Base-by-base conservation (phyloP, 441 rosid genomes). In the Gossypium lobatum region DNA sequence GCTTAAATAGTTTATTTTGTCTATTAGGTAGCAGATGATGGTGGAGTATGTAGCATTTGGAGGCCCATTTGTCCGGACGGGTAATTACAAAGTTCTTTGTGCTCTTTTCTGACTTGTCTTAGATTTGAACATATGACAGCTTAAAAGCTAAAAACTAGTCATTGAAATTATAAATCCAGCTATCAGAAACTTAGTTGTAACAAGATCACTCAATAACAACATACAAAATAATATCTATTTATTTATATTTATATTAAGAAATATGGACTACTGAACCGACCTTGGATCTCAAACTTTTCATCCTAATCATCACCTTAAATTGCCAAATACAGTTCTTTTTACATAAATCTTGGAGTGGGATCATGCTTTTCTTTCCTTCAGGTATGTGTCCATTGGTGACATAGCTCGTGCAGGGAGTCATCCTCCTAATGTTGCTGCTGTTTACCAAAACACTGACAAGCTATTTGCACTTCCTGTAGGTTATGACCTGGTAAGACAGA, bases 381-480 rank as follows among this genome's bases (percentile, higher is more conserved):
- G 98, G 83, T 93, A 88, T 76, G 85, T 96, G 70, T 88, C 93
- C 21, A 80, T 95, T 17, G 98, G 98, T 57, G 98, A 96, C 81
- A 84, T 96, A 77, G 99, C 97, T 77, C 92, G 73, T 77, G 84
- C 88, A 70, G 97, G 99, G 73, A 76, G 71, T 79, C 97, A 96
- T 83, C 88, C 95, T 76, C 98, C 99, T 54, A 88, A 86, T 77
- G 96, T 90, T 66, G 94, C 97, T 71, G 99, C 99, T 76, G 87
- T 89, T 76, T 95, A 95, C 84, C 85, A 72, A 64, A 83, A 88
- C 58, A 65, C 18, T 28, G 83, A 83, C 34, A 59, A 79, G 52
- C 81, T 81, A 79, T 93, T 90, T 82, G 88, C 93, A 42, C 83
- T 76, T 76, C 98, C 98, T 13, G 65, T 88, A 58, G 98, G 99